These are phyloP conservation scores for Gynochthodes officinalis DNA, from an alignment of 257 asterid genomes.

Conservation along the genomic window DNA sequence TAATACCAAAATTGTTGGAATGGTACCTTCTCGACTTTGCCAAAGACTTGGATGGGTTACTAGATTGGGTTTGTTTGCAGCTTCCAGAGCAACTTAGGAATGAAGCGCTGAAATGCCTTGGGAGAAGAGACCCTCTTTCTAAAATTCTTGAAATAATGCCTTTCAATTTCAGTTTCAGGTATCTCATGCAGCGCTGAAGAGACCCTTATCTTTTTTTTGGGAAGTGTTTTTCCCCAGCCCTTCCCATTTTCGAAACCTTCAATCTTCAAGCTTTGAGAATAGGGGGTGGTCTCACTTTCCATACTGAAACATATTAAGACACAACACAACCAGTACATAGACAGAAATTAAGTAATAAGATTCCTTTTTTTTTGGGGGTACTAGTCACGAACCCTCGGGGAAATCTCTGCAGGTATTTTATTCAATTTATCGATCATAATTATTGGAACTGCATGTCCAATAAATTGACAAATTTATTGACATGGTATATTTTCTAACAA, in stretches of 20 bases:
- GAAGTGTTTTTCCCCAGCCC: no score
- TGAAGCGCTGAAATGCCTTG: constrained; percentile 45
- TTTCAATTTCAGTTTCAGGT: constrained; percentile 70
- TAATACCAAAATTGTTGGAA: constrained; percentile 70
- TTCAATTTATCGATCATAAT: no score
- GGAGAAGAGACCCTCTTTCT: constrained; percentile 45
- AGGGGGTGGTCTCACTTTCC: no score
- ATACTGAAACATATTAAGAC: no score
- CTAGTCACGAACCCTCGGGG: background rate
- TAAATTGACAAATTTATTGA: no score
- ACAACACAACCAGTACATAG: background rate
- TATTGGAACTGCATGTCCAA: no score
- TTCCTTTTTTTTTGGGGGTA: no score
- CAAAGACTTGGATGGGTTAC: constrained; percentile 63
- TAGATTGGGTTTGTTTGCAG: constrained; percentile 82
- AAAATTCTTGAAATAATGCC: constrained; percentile 53
- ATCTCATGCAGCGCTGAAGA: constrained; percentile 46
- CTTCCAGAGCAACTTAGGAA: constrained; percentile 55
- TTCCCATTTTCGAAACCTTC: no score
- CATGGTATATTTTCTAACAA: no score
- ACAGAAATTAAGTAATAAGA: background rate
- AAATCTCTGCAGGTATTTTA: no score
- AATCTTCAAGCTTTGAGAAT: no score
- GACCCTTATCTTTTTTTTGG: no score
- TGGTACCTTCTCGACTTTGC: constrained; percentile 89